phyloP scores from a whole-genome alignment of 192 early-diverging fungal species.

The Gaertneriomyces sp. region DNA sequence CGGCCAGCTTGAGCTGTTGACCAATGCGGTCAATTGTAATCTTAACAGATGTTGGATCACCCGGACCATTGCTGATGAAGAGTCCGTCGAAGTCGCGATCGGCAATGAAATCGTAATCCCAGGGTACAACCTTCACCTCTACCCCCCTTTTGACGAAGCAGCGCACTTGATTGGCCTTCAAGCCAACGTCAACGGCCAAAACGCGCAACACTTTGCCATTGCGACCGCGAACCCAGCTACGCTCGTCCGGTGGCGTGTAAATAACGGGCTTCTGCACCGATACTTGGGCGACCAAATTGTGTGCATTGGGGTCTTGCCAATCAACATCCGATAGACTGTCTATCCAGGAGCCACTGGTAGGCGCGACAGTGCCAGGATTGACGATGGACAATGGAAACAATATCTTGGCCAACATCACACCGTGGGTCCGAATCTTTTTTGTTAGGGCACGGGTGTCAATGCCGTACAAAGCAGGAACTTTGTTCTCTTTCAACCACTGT shows the following conservation, averaged over 20 bases:
- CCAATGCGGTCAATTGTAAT: slow-evolving; percentile 73
- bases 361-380: slow-evolving; percentile 15
- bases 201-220: slow-evolving; percentile 76
- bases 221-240: slow-evolving; percentile 43
- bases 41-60: slow-evolving; percentile 85
- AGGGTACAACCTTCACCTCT: slow-evolving; percentile 89
- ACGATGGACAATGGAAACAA: slow-evolving; percentile 69
- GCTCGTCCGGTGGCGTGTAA: slow-evolving; percentile 48
- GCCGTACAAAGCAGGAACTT: slow-evolving; percentile 89
- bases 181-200: slow-evolving; percentile 93
- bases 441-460: slow-evolving; percentile 96
- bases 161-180: slow-evolving; percentile 99
- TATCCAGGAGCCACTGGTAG: slow-evolving; percentile 46
- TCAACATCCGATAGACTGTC: slow-evolving; percentile 72
- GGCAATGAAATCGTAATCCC: slow-evolving; percentile 88
- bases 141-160: slow-evolving; percentile 96
- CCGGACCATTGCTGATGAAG: slow-evolving; percentile 89
- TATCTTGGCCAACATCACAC: slow-evolving; percentile 87
- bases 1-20: slow-evolving; percentile 60
- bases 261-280: slow-evolving; percentile 76
- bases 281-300: slow-evolving; percentile 93
- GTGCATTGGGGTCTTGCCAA: slow-evolving; percentile 90
- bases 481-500: slow-evolving; percentile 88
- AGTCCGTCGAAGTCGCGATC: slow-evolving; percentile 84
- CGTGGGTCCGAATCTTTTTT: slow-evolving; percentile 91